phyloP scores from a whole-genome alignment of 768 basidiomycete genomes.

The Leccinum rimulosum region DNA sequence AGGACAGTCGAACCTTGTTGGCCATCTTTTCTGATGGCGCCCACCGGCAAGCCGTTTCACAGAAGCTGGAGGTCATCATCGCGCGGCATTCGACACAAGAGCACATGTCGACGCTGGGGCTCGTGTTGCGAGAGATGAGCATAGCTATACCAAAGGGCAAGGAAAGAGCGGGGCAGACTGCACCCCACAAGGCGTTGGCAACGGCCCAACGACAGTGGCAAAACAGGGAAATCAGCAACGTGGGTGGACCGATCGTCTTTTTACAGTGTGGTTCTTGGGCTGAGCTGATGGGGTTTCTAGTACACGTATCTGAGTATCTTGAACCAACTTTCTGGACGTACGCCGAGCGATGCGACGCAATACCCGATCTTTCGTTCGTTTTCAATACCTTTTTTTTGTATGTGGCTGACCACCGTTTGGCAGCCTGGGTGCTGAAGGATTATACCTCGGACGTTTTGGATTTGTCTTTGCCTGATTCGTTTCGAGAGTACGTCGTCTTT shows the following conservation, averaged over 20 bases:
- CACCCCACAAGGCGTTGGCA: conserved; percentile 46
- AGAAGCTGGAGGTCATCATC: conserved; percentile 49
- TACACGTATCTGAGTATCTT: conserved; percentile 87
- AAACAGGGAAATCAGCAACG: conserved; percentile 88
- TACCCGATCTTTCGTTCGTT: conserved; percentile 85
- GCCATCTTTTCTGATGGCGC: conserved; percentile 75
- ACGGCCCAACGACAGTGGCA: conserved; percentile 85
- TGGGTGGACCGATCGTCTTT: conserved; percentile 34
- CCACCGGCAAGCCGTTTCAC: conserved; percentile 58
- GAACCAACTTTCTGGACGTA: conserved; percentile 90
- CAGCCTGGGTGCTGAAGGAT: conserved; percentile 88
- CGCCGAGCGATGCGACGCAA: conserved; percentile 92
- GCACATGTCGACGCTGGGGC: conserved; percentile 42
- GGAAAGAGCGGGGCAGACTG: conserved; percentile 6
- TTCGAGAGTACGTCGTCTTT: conserved; percentile 60
- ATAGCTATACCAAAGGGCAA: conserved; percentile 23
- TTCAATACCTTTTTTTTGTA: neutral
- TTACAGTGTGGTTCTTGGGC: too few relatives aligned
- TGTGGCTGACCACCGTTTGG: neutral
- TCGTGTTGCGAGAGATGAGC: conserved; percentile 41
- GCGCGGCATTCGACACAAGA: conserved; percentile 39
- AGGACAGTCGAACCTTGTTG: conserved; percentile 84
- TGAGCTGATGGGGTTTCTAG: conserved; percentile 35
- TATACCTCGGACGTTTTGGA: conserved; percentile 74
- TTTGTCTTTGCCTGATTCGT: conserved; percentile 56